These are phyloP conservation scores for Syncephalastrum monosporum DNA, from an alignment of 371 early-diverging fungal species.

Conservation along the genomic window DNA sequence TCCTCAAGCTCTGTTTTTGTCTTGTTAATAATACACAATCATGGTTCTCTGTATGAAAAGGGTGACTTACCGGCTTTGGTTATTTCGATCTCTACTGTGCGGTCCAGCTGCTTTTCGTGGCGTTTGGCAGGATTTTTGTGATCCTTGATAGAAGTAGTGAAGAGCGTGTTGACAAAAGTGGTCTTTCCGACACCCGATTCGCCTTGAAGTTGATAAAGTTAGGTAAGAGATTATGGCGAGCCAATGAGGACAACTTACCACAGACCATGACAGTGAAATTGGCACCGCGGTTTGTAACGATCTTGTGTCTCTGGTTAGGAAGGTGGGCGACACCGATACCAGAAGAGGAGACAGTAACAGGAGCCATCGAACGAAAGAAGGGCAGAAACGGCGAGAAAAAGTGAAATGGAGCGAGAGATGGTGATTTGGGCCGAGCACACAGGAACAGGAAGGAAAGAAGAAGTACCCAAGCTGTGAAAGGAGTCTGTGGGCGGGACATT, in stretches of 20 bases:
- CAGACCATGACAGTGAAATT: conserved; percentile 97
- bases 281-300: conserved; percentile 87
- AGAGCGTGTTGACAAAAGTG: conserved; percentile 81
- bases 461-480: not conserved
- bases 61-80: conserved; percentile 57
- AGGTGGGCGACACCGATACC: conserved; percentile 96
- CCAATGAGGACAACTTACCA: conserved; percentile 55
- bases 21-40: not conserved
- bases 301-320: conserved; percentile 96
- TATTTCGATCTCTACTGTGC: conserved; percentile 64
- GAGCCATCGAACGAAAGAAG: conserved; percentile 32
- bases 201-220: conserved; percentile 14
- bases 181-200: conserved; percentile 70
- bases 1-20: conserved; percentile 83
- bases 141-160: conserved; percentile 58
- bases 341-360: conserved; percentile 43
- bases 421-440: not conserved
- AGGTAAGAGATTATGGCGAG: not conserved
- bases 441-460: conserved; percentile 11
- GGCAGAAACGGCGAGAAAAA: conserved; percentile 5
- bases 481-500: no score
- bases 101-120: conserved; percentile 45
- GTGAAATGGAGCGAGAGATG: not conserved
- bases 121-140: conserved; percentile 53
- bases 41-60: not conserved